These are phyloP conservation scores for Carex littledalei DNA, from an alignment of 176 grass and related monocot genomes.

Conservation along the genomic window DNA sequence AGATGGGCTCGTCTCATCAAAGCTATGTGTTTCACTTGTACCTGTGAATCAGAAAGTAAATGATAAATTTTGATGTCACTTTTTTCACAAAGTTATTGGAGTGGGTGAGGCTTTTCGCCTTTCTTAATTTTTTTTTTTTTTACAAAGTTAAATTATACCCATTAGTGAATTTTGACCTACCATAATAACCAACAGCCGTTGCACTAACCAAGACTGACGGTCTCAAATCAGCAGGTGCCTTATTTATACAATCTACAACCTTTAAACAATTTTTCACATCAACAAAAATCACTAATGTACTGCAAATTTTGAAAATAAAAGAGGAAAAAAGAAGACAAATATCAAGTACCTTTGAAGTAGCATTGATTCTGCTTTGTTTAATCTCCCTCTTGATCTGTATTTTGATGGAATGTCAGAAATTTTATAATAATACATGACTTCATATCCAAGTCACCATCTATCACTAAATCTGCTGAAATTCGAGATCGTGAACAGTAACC, in stretches of 20 bases:
- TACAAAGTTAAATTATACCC: background rate
- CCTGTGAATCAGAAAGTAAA: conserved; percentile 34
- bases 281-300: background rate
- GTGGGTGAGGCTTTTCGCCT: no score
- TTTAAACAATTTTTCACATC: conserved; percentile 31
- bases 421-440: background rate
- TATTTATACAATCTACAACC: conserved; percentile 77
- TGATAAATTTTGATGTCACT: background rate
- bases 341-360: conserved; percentile 57
- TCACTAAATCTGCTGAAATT: no score
- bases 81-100: background rate
- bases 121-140: no score
- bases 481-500: no score
- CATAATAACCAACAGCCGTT: conserved; percentile 94
- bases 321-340: background rate
- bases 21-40: conserved; percentile 65
- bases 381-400: conserved; percentile 84
- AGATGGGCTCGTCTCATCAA: conserved; percentile 78
- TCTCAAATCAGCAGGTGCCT: conserved; percentile 11
- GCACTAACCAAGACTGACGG: conserved; percentile 90
- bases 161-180: conserved; percentile 27
- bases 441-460: background rate
- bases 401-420: background rate
- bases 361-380: conserved; percentile 66
- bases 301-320: conserved; percentile 4